A percentile compares a stretch with the other conserved stretches of the same genome.
These are phyloP conservation scores for Phytopythium boreale DNA, from an alignment of 352 stramenopile species.

Conservation along the genomic window DNA sequence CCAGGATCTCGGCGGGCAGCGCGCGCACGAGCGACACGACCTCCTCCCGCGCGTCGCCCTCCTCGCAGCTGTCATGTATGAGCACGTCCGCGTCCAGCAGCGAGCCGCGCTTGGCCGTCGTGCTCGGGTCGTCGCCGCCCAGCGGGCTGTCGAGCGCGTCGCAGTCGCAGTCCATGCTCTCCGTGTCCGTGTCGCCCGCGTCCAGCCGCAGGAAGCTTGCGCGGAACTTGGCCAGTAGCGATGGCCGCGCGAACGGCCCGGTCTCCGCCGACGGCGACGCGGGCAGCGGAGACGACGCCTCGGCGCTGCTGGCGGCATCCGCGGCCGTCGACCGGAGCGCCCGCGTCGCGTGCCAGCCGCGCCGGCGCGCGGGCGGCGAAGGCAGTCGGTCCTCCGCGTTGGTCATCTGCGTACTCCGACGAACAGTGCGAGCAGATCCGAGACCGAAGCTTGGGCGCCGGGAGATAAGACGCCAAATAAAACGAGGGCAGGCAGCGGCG, in stretches of 20 bases:
- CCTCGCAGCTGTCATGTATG: neutral
- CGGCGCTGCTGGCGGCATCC: neutral
- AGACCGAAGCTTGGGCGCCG: neutral
- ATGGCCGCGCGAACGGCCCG: neutral
- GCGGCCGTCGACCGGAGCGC: neutral
- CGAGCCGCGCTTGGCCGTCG: neutral
- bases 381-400: neutral
- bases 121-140: neutral
- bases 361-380: neutral
- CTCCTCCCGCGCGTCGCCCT: neutral
- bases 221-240: constrained; percentile 31
- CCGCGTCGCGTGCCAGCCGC: neutral
- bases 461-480: constrained; percentile 6
- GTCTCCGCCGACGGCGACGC: neutral
- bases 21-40: constrained; percentile 35
- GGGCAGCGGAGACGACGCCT: neutral
- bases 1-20: constrained; percentile 54
- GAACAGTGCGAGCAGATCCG: too few relatives aligned
- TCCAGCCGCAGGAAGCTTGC: constrained; percentile 18
- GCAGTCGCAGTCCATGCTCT: constrained; percentile 19
- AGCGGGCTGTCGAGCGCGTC: constrained; percentile 3
- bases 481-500: neutral
- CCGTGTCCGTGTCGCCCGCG: constrained; percentile 33
- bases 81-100: constrained; percentile 14
- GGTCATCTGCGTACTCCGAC: constrained; percentile 1